phyloP scores from a whole-genome alignment of 306 rosid genomes.

The Urtica urens region DNA sequence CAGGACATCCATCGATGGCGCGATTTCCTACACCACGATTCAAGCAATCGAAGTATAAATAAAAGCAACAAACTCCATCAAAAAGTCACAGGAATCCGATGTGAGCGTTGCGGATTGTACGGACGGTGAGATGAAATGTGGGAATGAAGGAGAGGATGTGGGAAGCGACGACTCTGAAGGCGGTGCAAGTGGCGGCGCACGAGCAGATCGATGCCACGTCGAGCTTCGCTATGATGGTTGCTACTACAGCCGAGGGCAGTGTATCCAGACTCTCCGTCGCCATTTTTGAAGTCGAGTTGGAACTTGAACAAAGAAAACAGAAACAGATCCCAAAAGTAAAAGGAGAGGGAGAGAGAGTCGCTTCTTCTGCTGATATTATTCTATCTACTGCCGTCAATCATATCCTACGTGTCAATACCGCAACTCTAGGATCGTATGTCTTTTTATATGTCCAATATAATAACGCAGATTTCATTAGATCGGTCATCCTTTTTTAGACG shows the following conservation, averaged over 20 bases:
- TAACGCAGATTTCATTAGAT: no score
- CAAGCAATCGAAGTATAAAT: neutral
- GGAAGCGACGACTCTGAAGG: conserved; percentile 41
- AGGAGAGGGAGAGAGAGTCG: no score
- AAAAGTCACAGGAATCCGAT: neutral
- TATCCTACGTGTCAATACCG: no score
- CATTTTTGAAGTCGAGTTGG: no score
- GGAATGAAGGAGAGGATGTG: conserved; percentile 67
- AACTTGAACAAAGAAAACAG: no score
- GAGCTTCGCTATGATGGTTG: conserved; percentile 59
- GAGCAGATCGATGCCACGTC: conserved; percentile 78
- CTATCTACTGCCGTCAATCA: no score
- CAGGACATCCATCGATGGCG: conserved; percentile 47
- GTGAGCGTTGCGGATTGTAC: neutral
- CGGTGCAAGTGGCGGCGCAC: conserved; percentile 54
- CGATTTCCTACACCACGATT: conserved; percentile 37
- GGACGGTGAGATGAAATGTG: conserved; percentile 61
- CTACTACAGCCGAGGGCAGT: conserved; percentile 50
- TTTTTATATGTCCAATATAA: no score
- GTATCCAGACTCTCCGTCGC: conserved; percentile 36
- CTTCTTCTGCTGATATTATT: no score
- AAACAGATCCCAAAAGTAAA: no score
- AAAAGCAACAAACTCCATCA: neutral
- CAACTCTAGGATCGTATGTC: no score
- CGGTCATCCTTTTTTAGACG: no score